Evolutionary conservation across 2,329 filamentous ascomycete genomes (phyloP).

Genomic region (Ascochyta pisi): DNA sequence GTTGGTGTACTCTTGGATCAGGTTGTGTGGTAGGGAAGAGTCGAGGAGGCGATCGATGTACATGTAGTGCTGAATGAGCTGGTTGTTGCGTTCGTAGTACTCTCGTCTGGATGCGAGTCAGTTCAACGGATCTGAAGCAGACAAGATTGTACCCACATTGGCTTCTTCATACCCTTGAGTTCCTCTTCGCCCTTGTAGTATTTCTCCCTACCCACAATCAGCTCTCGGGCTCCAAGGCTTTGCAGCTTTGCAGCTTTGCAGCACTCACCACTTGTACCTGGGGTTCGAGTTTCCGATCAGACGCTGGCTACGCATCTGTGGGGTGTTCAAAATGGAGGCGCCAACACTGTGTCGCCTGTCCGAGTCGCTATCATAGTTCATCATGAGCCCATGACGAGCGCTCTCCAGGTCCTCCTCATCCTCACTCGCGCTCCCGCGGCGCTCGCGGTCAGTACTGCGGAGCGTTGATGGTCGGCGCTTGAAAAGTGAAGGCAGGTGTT

Average conservation of each 20-base stretch:
- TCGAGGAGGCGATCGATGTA: conserved; percentile 92
- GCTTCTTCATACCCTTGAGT: conserved; percentile 72
- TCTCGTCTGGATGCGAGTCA: conserved; percentile 61
- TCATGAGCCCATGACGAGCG: conserved; percentile 35
- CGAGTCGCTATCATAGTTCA: conserved; percentile 44
- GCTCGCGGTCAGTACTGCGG: conserved; percentile 35
- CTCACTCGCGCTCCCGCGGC: conserved; percentile 39
- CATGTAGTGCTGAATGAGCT: conserved; percentile 86
- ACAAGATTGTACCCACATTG: conserved; percentile 59
- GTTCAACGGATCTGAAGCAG: background rate
- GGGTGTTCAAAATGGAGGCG: conserved; percentile 56
- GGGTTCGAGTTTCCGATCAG: conserved; percentile 90
- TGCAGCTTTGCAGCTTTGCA: background rate
- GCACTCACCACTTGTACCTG: conserved; percentile 74
- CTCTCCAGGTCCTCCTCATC: conserved; percentile 43
- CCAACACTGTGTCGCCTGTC: conserved; percentile 53
- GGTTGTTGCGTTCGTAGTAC: conserved; percentile 91
- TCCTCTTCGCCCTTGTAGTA: conserved; percentile 86
- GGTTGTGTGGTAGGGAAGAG: conserved; percentile 87
- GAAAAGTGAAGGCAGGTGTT: conserved; percentile 50
- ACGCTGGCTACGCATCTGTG: conserved; percentile 80
- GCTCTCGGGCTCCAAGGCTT: background rate
- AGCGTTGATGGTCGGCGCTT: conserved; percentile 41
- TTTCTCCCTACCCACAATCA: conserved; percentile 59
- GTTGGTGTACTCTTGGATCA: conserved; percentile 87